These are phyloP conservation scores for Fusarium sterilihyphosum DNA, from an alignment of 2,329 filamentous ascomycete genomes.

Conservation along the genomic window DNA sequence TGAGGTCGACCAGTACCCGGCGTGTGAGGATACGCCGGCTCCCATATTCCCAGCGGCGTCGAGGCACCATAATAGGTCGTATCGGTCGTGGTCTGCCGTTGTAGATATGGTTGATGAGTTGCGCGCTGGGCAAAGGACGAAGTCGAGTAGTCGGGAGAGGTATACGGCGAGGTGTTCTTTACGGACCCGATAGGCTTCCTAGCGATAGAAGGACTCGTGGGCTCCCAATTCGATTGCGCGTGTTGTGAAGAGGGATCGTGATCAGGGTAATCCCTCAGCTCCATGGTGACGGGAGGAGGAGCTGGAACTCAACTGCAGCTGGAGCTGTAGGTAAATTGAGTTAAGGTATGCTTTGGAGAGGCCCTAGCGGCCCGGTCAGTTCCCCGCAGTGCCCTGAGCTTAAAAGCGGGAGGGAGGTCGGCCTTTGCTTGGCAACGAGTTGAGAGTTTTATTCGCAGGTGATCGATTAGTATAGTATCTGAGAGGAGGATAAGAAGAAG, in stretches of 20 bases:
- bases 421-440: neutral
- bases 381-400: slow-evolving; percentile 30
- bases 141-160: slow-evolving; percentile 17
- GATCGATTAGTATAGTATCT: neutral
- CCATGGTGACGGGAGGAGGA: slow-evolving; percentile 18
- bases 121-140: slow-evolving; percentile 24
- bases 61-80: slow-evolving; percentile 26
- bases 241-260: slow-evolving; percentile 18
- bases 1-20: slow-evolving; percentile 16
- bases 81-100: slow-evolving; percentile 23
- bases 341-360: slow-evolving; percentile 1
- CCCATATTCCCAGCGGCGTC: slow-evolving; percentile 33
- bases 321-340: neutral
- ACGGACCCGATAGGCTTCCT: slow-evolving; percentile 20
- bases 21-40: slow-evolving; percentile 10
- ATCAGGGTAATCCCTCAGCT: slow-evolving; percentile 30
- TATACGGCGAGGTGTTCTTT: slow-evolving; percentile 9
- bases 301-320: neutral
- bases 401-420: neutral
- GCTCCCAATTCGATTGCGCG: slow-evolving; percentile 25
- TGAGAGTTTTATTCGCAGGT: neutral
- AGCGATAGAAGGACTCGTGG: slow-evolving; percentile 28
- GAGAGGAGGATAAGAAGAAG: neutral
- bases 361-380: slow-evolving; percentile 31
- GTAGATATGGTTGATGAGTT: slow-evolving; percentile 10